These are phyloP conservation scores for Stygiomarasmius scandens DNA, from an alignment of 1,284 basidiomycete genomes.

Conservation along the genomic window DNA sequence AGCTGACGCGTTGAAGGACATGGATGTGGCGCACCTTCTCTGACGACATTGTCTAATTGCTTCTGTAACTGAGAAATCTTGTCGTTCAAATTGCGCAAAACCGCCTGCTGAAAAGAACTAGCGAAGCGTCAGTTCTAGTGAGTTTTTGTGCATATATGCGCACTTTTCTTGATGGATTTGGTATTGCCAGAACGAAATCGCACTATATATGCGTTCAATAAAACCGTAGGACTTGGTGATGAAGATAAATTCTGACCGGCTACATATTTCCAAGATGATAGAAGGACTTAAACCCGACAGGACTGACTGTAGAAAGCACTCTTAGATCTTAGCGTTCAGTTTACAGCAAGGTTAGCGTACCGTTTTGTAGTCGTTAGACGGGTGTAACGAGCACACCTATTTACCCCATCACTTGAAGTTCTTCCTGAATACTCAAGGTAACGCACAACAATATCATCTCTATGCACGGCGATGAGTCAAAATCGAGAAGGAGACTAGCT, in stretches of 20 bases:
- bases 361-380: conserved; percentile 86
- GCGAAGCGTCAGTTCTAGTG: neutral
- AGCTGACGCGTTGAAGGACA: neutral
- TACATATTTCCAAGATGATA: conserved; percentile 77
- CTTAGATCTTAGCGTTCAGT: no score
- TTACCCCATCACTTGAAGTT: neutral
- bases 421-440: conserved; percentile 13
- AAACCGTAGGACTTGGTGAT: no score
- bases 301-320: conserved; percentile 60
- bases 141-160: conserved; percentile 17
- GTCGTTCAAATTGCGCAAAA: conserved; percentile 76
- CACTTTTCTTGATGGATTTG: conserved; percentile 83
- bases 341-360: conserved; percentile 44
- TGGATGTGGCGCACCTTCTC: conserved; percentile 59
- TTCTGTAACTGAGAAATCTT: conserved; percentile 80
- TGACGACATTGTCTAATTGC: conserved; percentile 76
- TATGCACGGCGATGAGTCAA: conserved; percentile 29
- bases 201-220: conserved; percentile 41
- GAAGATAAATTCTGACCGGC: conserved; percentile 50
- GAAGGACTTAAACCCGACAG: conserved; percentile 76
- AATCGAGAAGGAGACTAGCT: neutral
- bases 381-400: conserved; percentile 76
- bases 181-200: conserved; percentile 87
- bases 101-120: conserved; percentile 81
- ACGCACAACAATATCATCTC: conserved; percentile 81